Conservation (phyloP, 2,329 filamentous ascomycete species). For the Penicillium psychrosexuale region DNA sequence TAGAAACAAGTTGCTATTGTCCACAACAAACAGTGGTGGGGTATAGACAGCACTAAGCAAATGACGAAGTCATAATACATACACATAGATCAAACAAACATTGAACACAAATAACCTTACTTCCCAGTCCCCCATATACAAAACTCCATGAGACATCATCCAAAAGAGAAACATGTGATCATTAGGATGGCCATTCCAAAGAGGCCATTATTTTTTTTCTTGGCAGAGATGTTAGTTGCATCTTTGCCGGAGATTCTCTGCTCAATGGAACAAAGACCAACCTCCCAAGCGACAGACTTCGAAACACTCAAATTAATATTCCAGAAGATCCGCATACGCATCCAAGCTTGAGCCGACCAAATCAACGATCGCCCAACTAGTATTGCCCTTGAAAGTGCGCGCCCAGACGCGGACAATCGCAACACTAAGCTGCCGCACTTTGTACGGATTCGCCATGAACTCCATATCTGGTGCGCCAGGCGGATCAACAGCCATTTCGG, state of each 20-base stretch:
- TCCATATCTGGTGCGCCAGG: conserved; percentile 40
- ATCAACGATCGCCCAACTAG: conserved; percentile 49
- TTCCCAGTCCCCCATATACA: conserved; percentile 14
- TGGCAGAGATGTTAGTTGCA: conserved; percentile 7
- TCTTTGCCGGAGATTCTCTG: conserved; percentile 2
- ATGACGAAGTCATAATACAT: conserved; percentile 23
- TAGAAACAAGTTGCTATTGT: conserved; percentile 4
- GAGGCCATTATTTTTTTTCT: neutral
- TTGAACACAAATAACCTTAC: conserved; percentile 2
- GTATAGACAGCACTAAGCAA: conserved; percentile 22
- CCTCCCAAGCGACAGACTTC: neutral
- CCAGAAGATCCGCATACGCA: conserved; percentile 47
- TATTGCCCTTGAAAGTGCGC: conserved; percentile 48
- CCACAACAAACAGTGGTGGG: conserved; percentile 10
- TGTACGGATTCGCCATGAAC: conserved; percentile 43
- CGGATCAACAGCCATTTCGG: conserved; percentile 45
- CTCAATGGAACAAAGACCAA: neutral
- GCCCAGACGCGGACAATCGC: conserved; percentile 50
- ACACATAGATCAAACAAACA: conserved; percentile 15
- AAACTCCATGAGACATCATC: conserved; percentile 27
- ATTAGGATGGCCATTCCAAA: conserved; percentile 15
- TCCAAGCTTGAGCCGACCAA: conserved; percentile 47
- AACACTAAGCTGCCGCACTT: conserved; percentile 47
- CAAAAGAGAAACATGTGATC: conserved; percentile 17
- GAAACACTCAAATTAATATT: conserved; percentile 17